Evolutionary conservation across 2,329 filamentous ascomycete species (phyloP), one percentile per base, ranked within the genome.

Genomic region (Berkeleyomyces rouxiae): DNA sequence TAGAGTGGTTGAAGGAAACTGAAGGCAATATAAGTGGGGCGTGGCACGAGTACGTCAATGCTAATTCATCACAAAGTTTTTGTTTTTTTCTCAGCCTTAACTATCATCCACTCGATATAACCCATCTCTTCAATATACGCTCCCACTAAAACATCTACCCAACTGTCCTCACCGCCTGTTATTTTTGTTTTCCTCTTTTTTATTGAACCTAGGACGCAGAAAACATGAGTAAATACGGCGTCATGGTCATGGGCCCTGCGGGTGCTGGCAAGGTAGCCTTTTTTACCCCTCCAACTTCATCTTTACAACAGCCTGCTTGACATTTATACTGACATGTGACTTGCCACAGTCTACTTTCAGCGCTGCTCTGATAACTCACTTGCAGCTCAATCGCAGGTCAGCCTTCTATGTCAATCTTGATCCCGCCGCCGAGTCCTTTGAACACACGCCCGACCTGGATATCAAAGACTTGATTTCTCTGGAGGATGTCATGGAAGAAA

Each of bases 361-460:
- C 78, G 86, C 88, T 64, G 84, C 90, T 68, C 82, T 99, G 69
- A 96, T 97, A 72, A 90, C 93, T 65, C 90, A 97, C 71, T 85
- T 97, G 36, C 85, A 89, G 69, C 87, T 90, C 71, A 91, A 89
- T 74, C 88, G 89, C 63, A 88, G 91, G n/a, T 95, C 90, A 59
- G 88, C 88, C 74, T 96, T 95, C 80, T 99, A 97, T 75, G 87
- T 99, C 72, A 99, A 99, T 76, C 89, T 99, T 70, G 93, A 99
- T 73, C 93, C 93, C 5, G 93, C 93, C 63, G 93, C 93, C 71
- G 91, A 96, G 74, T 81, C 85, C 58, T 97, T 99, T 74, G 85
- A 86, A 70, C 95, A 96, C 75, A 80, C 88, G 68, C 93, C 91
- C 31, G 91, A 96, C 72, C 83, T 96, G 70, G 91, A 96, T 74